A percentile compares a stretch with the other conserved stretches of the same genome.
Evolutionary conservation across 1,284 basidiomycete species (phyloP).

Genomic region (Cryptococcus wingfieldii): DNA sequence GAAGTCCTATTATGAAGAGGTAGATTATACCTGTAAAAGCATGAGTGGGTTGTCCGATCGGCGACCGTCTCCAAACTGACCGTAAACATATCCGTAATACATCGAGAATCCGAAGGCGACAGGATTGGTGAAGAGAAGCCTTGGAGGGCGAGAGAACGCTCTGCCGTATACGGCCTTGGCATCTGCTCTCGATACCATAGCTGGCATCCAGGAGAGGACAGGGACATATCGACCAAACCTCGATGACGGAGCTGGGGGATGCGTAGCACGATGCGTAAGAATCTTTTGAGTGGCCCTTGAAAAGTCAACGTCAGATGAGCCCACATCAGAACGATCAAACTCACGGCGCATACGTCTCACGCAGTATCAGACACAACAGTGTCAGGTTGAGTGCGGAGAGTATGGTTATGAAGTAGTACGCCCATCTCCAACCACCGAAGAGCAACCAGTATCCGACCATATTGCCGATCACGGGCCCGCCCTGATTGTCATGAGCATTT

Average conservation of each 20-base stretch:
- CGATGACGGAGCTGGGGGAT: slow-evolving; percentile 17
- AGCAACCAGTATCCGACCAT: slow-evolving; percentile 47
- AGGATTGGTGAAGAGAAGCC: slow-evolving; percentile 47
- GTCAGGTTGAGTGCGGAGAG: slow-evolving; percentile 35
- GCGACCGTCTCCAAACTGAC: slow-evolving; percentile 25
- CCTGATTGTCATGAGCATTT: slow-evolving; percentile 7
- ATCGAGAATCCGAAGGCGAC: slow-evolving; percentile 48
- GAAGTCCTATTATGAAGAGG: slow-evolving; percentile 49
- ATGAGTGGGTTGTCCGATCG: not conserved
- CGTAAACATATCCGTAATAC: slow-evolving; percentile 53
- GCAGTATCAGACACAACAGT: slow-evolving; percentile 28
- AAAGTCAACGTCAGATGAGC: not conserved
- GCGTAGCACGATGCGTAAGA: slow-evolving; percentile 23
- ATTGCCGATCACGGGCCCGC: slow-evolving; percentile 42
- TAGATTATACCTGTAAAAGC: slow-evolving; percentile 39
- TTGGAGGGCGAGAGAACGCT: slow-evolving; percentile 48
- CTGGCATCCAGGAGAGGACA: slow-evolving; percentile 34
- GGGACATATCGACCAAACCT: slow-evolving; percentile 20
- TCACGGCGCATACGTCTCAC: slow-evolving; percentile 47
- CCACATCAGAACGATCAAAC: not conserved
- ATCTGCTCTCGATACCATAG: slow-evolving; percentile 36
- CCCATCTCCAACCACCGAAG: slow-evolving; percentile 44
- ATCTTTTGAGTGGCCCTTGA: slow-evolving; percentile 38
- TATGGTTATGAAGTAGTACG: slow-evolving; percentile 42
- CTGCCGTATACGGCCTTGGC: slow-evolving; percentile 25